Percentiles rank a stretch among this genome's conserved stretches.
phyloP scores from a whole-genome alignment of 768 basidiomycete genomes.

The Clitopilus passeckerianus region DNA sequence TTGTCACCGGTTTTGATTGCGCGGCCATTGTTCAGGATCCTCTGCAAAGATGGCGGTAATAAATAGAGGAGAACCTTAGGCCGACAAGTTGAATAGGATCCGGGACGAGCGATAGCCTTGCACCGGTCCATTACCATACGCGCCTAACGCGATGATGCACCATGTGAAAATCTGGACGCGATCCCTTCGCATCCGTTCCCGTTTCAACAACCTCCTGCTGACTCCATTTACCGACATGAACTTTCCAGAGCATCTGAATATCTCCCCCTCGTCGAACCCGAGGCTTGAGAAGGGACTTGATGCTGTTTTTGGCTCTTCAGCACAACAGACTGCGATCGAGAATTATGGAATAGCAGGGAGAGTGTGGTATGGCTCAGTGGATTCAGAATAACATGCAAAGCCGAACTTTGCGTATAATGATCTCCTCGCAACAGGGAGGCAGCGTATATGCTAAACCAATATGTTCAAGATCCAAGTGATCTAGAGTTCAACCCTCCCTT shows the following conservation, averaged over 20 bases:
- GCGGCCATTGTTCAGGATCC: slow-evolving; percentile 32
- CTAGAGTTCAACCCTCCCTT: slow-evolving; percentile 55
- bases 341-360: slow-evolving; percentile 81
- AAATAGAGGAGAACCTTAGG: slow-evolving; percentile 9
- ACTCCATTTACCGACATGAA: slow-evolving; percentile 16
- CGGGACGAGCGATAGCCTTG: slow-evolving; percentile 1
- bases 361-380: slow-evolving; percentile 68
- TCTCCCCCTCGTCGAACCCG: slow-evolving; percentile 26
- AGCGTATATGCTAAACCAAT: slow-evolving; percentile 53
- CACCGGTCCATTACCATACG: neutral
- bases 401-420: slow-evolving; percentile 13
- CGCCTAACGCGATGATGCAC: neutral
- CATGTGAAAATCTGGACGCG: neutral
- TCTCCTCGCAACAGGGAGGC: slow-evolving; percentile 57
- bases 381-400: neutral
- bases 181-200: neutral
- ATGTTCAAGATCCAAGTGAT: slow-evolving; percentile 35
- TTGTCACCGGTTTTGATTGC: slow-evolving; percentile 55
- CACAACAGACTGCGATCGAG: slow-evolving; percentile 57
- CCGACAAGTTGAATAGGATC: neutral
- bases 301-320: slow-evolving; percentile 22
- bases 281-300: slow-evolving; percentile 2
- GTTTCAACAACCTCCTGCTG: neutral
- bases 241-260: slow-evolving; percentile 32
- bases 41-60: slow-evolving; percentile 7